phyloP scores from a whole-genome alignment of 352 stramenopile genomes.

The Phytophthora rubi region DNA sequence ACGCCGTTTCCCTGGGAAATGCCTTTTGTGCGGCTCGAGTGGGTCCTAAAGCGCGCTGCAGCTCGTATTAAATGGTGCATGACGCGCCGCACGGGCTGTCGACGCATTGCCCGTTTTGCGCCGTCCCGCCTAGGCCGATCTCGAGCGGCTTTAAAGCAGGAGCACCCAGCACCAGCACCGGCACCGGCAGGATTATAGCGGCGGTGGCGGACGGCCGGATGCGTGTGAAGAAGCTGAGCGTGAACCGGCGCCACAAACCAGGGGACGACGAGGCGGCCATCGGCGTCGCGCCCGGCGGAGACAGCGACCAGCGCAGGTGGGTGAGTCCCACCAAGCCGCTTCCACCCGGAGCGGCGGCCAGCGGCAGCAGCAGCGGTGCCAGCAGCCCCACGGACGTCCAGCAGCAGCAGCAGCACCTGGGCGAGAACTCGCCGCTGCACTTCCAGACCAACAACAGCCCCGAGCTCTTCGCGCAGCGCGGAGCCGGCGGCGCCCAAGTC shows the following conservation, averaged over 20 bases:
- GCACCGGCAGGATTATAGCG: conserved; percentile 3
- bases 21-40: too few relatives aligned
- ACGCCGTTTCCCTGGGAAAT: too few relatives aligned
- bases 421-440: conserved; percentile 20
- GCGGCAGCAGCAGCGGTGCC: conserved; percentile 38
- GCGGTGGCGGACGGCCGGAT: conserved; percentile 39
- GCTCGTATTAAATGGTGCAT: not conserved
- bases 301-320: conserved; percentile 48
- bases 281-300: conserved; percentile 20
- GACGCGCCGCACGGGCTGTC: not conserved
- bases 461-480: conserved; percentile 13
- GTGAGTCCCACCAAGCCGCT: conserved; percentile 47
- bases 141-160: conserved; percentile 8
- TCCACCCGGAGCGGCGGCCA: conserved; percentile 8
- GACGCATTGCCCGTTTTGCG: conserved; percentile 32
- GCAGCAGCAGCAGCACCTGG: conserved; percentile 35
- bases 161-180: not conserved
- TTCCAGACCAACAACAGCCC: conserved; percentile 28
- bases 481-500: conserved; percentile 1
- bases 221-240: conserved; percentile 83
- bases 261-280: conserved; percentile 61
- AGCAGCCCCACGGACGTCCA: conserved; percentile 52
- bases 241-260: conserved; percentile 65
- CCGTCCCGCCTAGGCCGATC: conserved; percentile 9
- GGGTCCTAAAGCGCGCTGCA: too few relatives aligned